phyloP scores from a whole-genome alignment of 2,329 filamentous ascomycete genomes.

The Immersiporthe knoxdaviesiana region DNA sequence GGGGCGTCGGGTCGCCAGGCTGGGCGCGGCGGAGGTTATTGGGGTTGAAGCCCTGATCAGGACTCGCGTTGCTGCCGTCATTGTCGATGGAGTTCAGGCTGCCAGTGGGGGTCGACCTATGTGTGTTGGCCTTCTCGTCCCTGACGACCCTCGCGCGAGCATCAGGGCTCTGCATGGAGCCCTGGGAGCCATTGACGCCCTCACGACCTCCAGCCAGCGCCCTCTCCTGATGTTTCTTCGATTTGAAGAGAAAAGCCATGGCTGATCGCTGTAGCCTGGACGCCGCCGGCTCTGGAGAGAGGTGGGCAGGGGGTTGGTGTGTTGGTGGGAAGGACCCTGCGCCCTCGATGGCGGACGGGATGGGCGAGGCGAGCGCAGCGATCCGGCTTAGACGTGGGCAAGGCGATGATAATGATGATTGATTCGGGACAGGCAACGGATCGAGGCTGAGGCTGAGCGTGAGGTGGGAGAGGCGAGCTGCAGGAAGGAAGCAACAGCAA shows the following conservation, averaged over 20 bases:
- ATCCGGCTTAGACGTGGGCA: not conserved
- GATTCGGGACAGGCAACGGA: constrained; percentile 2
- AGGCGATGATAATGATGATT: not conserved
- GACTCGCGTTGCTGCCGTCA: constrained; percentile 60
- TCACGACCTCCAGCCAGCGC: constrained; percentile 56
- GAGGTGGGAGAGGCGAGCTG: constrained; percentile 9
- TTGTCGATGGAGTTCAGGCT: constrained; percentile 75
- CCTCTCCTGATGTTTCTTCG: constrained; percentile 75
- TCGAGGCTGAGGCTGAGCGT: constrained; percentile 2
- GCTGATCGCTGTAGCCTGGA: constrained; percentile 45
- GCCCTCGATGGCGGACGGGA: constrained; percentile 22
- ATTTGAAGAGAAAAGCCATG: constrained; percentile 85
- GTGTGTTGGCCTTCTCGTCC: constrained; percentile 58
- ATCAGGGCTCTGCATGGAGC: constrained; percentile 53
- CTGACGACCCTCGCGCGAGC: constrained; percentile 52
- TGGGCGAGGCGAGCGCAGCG: not conserved
- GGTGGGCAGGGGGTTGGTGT: not conserved
- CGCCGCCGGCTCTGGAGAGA: constrained; percentile 31
- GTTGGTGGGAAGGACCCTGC: constrained; percentile 36
- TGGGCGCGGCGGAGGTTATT: constrained; percentile 38
- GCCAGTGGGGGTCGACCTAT: constrained; percentile 74
- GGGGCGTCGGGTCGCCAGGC: constrained; percentile 49
- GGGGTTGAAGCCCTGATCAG: constrained; percentile 64
- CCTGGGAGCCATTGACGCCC: constrained; percentile 50
- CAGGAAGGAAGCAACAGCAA: not conserved